A percentile compares a stretch with the other conserved stretches of the same genome.
Evolutionary conservation across 2,329 filamentous ascomycete genomes (phyloP).

Genomic region (Zalaria obscura): DNA sequence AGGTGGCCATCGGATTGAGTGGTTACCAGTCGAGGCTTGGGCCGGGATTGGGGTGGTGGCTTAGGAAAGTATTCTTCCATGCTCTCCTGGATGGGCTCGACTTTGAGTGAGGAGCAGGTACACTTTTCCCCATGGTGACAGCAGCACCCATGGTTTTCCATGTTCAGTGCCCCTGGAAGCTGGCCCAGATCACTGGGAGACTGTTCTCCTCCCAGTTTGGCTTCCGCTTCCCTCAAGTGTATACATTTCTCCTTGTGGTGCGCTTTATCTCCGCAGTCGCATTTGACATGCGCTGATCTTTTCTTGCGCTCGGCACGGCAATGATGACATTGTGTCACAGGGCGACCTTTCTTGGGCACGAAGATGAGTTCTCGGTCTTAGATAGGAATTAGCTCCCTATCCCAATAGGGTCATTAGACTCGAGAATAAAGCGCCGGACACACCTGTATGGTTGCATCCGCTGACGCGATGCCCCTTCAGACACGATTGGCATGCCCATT

Average conservation of each 20-base stretch:
- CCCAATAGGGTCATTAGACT: neutral
- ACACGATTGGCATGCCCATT: constrained; percentile 96
- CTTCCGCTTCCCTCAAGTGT: constrained; percentile 22
- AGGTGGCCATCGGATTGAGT: constrained; percentile 45
- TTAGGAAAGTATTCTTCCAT: constrained; percentile 5
- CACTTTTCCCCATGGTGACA: constrained; percentile 47
- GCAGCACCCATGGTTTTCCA: constrained; percentile 29
- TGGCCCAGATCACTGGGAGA: too few relatives aligned
- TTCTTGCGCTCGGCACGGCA: constrained; percentile 94
- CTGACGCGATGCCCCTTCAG: constrained; percentile 96
- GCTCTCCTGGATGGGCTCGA: constrained; percentile 26
- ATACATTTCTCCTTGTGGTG: constrained; percentile 41
- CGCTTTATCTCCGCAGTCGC: constrained; percentile 85
- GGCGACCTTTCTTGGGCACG: constrained; percentile 95
- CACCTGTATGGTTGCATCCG: constrained; percentile 93
- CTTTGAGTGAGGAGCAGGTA: constrained; percentile 43
- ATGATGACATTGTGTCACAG: constrained; percentile 94
- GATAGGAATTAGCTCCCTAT: neutral
- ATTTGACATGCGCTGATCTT: constrained; percentile 86
- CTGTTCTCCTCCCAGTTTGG: constrained; percentile 10
- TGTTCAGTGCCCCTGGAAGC: constrained; percentile 9
- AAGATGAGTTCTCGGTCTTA: constrained; percentile 81
- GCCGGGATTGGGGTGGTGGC: constrained; percentile 13
- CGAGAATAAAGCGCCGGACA: constrained; percentile 23
- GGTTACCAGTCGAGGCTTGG: constrained; percentile 41